phyloP scores from a whole-genome alignment of 1,139 yeast species.

The Geotrichum armillariae region DNA sequence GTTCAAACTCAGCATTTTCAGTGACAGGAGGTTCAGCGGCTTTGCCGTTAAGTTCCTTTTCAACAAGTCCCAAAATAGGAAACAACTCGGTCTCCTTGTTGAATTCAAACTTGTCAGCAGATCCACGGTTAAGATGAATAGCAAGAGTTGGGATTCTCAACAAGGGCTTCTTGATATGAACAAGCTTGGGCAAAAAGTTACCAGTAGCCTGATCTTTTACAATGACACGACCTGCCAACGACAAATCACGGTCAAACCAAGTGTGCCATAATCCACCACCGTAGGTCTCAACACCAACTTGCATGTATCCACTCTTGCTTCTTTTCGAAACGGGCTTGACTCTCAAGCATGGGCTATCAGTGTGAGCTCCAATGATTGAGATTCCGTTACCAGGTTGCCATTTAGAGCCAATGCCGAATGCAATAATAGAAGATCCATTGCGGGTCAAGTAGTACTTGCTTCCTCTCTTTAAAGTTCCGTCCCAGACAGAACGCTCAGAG shows the following conservation, averaged over 20 bases:
- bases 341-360: constrained; percentile 90
- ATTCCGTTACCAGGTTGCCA: constrained; percentile 83
- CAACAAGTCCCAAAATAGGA: constrained; percentile 80
- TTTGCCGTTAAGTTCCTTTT: constrained; percentile 35
- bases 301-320: constrained; percentile 69
- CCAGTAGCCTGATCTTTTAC: constrained; percentile 48
- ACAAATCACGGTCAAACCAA: constrained; percentile 88
- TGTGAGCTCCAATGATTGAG: constrained; percentile 90
- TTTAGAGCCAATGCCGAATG: constrained; percentile 75
- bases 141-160: constrained; percentile 94
- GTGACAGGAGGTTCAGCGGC: constrained; percentile 20
- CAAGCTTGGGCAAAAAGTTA: constrained; percentile 59
- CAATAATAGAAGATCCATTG: constrained; percentile 84
- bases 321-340: constrained; percentile 81
- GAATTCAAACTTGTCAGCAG: constrained; percentile 77
- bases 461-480: constrained; percentile 51
- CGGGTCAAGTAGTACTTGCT: constrained; percentile 61
- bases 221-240: constrained; percentile 90
- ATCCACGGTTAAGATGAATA: constrained; percentile 82
- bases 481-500: constrained; percentile 76
- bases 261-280: constrained; percentile 91
- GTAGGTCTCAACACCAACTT: constrained; percentile 90
- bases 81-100: constrained; percentile 83
- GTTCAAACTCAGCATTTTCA: too few relatives aligned
- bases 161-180: constrained; percentile 80